Base-by-base conservation (phyloP, 2,329 filamentous ascomycete species). In the Penicillium sp. region DNA sequence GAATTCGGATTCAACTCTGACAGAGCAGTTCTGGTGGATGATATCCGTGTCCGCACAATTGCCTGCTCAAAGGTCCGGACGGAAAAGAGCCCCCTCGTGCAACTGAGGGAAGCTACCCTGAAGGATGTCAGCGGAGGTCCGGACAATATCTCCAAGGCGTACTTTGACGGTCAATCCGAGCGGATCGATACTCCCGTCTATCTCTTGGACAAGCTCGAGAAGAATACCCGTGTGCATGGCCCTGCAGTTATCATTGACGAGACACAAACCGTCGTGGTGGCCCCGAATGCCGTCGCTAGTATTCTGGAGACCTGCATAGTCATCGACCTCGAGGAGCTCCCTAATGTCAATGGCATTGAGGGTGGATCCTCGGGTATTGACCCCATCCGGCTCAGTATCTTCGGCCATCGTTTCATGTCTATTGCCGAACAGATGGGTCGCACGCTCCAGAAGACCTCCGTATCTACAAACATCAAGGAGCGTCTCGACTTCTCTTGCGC, bases 1-100 rank as follows among this genome's bases (percentile, higher is more conserved):
- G 90, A 96, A 62, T 96, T 96, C 64, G 88, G 88, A 0, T 96
- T 96, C 64, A 93, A 87, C 0, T 82, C 81, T 13, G 87, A 94
- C 47, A 78, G 89, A 44, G 85, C 94, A 48, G 85, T 95, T 42
- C 86, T 95, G 31, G 79, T 96, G 2, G 90, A 95, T 53, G 90
- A 95, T 64, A 85, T 96, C 4, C 83, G 90, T 43, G 87, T 91
- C 3, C 80, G 91, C 43, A 88, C 88, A 6, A 94, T 95, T 53
- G 89, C 87, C 72, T 81, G 38, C 69, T 79, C 12, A 69, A 77
- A 22, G 71, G 75, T 53, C 66, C 79, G 54, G 84, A 87, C 67
- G 72, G 79, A 51, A 81, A 88, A 64, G 77, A 78, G 73, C 6
- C 79, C 82, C 1, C 74, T 83, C 42, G 85, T 93, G 0, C 95